Percentiles rank a stretch among this genome's conserved stretches.
Evolutionary conservation across 805 yeast species (phyloP).

Genomic region (Wickerhamiella occidentalis): DNA sequence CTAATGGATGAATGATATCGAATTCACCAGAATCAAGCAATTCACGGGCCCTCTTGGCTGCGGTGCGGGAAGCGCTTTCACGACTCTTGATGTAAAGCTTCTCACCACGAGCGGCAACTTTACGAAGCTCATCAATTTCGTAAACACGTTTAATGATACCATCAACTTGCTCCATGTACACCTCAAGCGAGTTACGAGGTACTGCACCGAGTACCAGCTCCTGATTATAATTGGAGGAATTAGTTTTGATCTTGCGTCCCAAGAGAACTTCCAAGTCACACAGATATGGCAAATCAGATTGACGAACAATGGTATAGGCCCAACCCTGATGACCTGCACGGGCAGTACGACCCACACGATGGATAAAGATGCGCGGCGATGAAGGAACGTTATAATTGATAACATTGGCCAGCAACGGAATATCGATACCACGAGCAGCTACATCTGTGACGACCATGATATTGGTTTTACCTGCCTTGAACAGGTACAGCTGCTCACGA

Average conservation of each 20-base stretch:
- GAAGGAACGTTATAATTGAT: conserved; percentile 84
- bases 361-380: conserved; percentile 85
- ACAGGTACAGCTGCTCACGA: conserved; percentile 72
- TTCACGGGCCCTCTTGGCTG: conserved; percentile 77
- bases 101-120: conserved; percentile 79
- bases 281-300: conserved; percentile 77
- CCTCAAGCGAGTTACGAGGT: conserved; percentile 64
- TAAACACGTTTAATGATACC: conserved; percentile 47
- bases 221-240: conserved; percentile 58
- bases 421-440: conserved; percentile 94
- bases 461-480: conserved; percentile 71
- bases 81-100: conserved; percentile 75
- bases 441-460: conserved; percentile 93
- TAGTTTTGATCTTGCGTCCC: conserved; percentile 52
- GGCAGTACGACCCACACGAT: conserved; percentile 98
- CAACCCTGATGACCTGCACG: conserved; percentile 97
- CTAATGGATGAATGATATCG: conserved; percentile 77
- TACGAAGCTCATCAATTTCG: conserved; percentile 52
- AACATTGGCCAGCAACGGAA: conserved; percentile 87
- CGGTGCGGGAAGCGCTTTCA: conserved; percentile 72
- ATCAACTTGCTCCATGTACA: conserved; percentile 57
- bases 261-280: conserved; percentile 81
- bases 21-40: conserved; percentile 46
- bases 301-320: conserved; percentile 74
- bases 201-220: conserved; percentile 72